Evolutionary conservation across 768 basidiomycete genomes (phyloP).

Genomic region (Amanita inopinata): DNA sequence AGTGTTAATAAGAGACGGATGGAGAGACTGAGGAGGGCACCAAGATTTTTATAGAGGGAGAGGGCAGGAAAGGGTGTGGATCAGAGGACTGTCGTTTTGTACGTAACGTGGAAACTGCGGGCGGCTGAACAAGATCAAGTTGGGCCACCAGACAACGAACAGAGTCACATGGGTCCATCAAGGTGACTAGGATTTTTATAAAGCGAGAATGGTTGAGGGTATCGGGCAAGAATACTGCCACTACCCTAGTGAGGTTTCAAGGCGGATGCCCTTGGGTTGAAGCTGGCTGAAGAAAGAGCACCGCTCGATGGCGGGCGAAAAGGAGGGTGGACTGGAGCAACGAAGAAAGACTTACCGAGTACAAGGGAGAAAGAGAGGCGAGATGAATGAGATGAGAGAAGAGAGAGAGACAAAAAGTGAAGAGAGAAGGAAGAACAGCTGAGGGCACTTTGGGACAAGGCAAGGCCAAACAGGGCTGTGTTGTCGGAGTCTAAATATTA

Average conservation of each 20-base stretch:
- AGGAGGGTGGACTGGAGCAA: background rate
- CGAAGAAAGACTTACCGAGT: constrained; percentile 16
- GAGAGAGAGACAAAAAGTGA: constrained; percentile 15
- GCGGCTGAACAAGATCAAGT: constrained; percentile 17
- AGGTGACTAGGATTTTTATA: background rate
- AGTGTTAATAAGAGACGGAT: constrained; percentile 10
- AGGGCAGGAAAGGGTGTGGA: constrained; percentile 27
- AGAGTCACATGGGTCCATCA: background rate
- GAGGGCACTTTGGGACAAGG: constrained; percentile 19
- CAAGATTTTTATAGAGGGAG: constrained; percentile 9
- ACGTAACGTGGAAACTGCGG: constrained; percentile 27
- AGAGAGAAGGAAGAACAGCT: constrained; percentile 19
- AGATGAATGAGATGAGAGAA: constrained; percentile 11
- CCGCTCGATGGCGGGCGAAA: background rate
- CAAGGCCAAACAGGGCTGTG: constrained; percentile 33
- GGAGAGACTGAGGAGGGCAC: constrained; percentile 12
- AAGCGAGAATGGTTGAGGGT: background rate
- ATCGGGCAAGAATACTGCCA: background rate
- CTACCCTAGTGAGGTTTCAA: no score
- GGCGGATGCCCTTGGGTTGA: no score
- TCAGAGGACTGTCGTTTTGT: constrained; percentile 26
- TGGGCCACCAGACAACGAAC: background rate
- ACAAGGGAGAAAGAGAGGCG: constrained; percentile 8
- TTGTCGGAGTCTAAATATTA: constrained; percentile 40
- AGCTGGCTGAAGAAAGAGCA: background rate